A percentile compares a stretch with the other conserved stretches of the same genome.
Conservation (phyloP, 352 stramenopile species). For the Elongisporangium prolatum region DNA sequence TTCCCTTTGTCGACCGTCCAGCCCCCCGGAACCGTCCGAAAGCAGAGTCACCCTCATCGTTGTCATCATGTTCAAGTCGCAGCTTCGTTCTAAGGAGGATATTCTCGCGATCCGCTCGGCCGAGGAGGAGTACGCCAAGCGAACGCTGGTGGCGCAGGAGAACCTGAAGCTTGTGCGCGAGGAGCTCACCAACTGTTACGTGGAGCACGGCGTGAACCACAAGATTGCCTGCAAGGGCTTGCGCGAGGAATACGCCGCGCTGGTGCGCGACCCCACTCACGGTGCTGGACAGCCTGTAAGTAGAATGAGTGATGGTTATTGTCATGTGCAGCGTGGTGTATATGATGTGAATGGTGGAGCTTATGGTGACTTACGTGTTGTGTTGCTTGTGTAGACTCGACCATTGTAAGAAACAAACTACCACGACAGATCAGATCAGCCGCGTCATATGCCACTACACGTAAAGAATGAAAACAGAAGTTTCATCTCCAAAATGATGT, state of each 20-base stretch:
- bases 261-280: slow-evolving; percentile 78
- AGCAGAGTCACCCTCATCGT: background rate
- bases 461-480: slow-evolving; percentile 21
- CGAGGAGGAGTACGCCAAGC: slow-evolving; percentile 77
- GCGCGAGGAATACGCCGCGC: slow-evolving; percentile 77
- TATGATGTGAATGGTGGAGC: background rate
- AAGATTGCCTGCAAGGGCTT: slow-evolving; percentile 80
- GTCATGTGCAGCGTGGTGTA: background rate
- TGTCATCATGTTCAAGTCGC: slow-evolving; percentile 47
- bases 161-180: slow-evolving; percentile 82
- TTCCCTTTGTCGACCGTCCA: slow-evolving; percentile 1
- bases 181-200: slow-evolving; percentile 84
- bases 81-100: slow-evolving; percentile 80
- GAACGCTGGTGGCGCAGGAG: slow-evolving; percentile 67
- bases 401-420: slow-evolving; percentile 22
- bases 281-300: slow-evolving; percentile 65
- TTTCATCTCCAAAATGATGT: background rate
- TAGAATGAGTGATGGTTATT: background rate
- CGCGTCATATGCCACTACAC: background rate
- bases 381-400: slow-evolving; percentile 19
- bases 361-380: slow-evolving; percentile 5
- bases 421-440: slow-evolving; percentile 13
- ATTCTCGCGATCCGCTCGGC: slow-evolving; percentile 74
- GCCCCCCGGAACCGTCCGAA: background rate
- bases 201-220: slow-evolving; percentile 87